Base-by-base conservation (phyloP, 1,284 basidiomycete species). In the Singerocomus inundabilis region DNA sequence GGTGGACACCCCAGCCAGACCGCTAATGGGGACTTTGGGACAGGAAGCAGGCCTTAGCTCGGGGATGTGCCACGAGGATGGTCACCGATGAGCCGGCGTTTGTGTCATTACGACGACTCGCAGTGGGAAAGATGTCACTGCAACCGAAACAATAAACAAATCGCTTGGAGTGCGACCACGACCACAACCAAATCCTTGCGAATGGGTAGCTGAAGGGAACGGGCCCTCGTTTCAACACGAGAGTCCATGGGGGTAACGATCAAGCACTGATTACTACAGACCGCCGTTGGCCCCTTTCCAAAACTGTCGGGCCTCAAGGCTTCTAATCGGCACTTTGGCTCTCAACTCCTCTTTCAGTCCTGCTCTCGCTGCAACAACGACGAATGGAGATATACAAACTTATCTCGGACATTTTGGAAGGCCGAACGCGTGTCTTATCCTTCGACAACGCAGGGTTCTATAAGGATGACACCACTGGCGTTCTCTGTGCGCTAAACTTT, bases 401-500 rank as follows among this genome's bases (percentile, higher is more conserved):
- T 30, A 48, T 64, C n/a, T 48, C 51, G 7, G 59, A 62, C 28
- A n/a, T 62, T 31, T 34, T 66, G 48, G 18, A 41, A 9, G 63
- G 67, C 16, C 54, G 46, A 18, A 55, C 58, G 12, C 51, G 57
- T 12, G 64, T 73, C 44, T 51, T 78, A 32, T 70, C 73, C 8
- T 71, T 73, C 44, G 60, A 64, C 18, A 69, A 74, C 16, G 62
- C 66, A 9, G 71, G 72, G 45, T 69, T 77, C 29, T 46, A 53
- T 46, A 49, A 53, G 38, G 72, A 69, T 5, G 57, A 63, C 16
- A 75, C 81, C 13, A 71, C 80, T 8, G 78, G 78, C 55, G 78
- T 79, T 15, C 69, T 86, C 16, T 80, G 77, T 2, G 75, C 77
- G 3, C 60, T 85, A 42, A 85, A 85, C 57, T 82, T 79, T 48